Base-by-base conservation (phyloP, 495 filamentous ascomycete species). In the Hypoxylon lenormandii region DNA sequence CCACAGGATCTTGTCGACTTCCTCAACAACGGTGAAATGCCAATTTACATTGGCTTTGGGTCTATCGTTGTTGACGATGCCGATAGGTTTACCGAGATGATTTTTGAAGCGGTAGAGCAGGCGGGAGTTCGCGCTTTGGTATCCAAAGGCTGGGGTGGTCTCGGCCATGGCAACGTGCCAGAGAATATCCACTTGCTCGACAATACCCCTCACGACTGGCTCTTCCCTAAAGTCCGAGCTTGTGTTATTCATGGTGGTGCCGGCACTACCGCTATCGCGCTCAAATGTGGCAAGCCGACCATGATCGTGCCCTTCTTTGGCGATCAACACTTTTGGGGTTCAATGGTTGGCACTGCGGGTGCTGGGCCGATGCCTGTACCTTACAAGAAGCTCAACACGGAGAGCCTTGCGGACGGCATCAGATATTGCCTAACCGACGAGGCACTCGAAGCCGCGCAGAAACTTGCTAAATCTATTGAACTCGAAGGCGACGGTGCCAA, bases 321-420 rank as follows among this genome's bases (percentile, higher is more conserved):
- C 0, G 88, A 90, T 64, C 92, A 96, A 77, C 83, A 87, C 13
- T 95, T 95, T 76, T 96, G 92, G 92, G 92, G 91, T 8, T 76
- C 82, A 4, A 92, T 92, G 86, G 82, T 94, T 3, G 84, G 84
- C 0, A 81, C 80, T 18, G 83, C 87, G 1, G 85, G 86, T 3
- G 91, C 91, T 12, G 92, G 92, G 0, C 85, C 90, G 1, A 77
- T 83, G 23, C 88, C 91, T 1, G 85, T 93, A n/a, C 90, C 89
- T 0, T 89, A 92, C 76, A 92, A 91, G 72, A 79, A 82, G 1
- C 77, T 95, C 0, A 90, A 81, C 3, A 82, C 81, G 0, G 85
- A 91, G 33, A 85, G 82, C 22, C 80, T 92, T 2, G 88, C 86
- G 12, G 86, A 89, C 8, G 92, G 89, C 0, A 93, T 95, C 66